Conservation (phyloP, 192 early-diverging fungal genomes). For the Backusella circina region DNA sequence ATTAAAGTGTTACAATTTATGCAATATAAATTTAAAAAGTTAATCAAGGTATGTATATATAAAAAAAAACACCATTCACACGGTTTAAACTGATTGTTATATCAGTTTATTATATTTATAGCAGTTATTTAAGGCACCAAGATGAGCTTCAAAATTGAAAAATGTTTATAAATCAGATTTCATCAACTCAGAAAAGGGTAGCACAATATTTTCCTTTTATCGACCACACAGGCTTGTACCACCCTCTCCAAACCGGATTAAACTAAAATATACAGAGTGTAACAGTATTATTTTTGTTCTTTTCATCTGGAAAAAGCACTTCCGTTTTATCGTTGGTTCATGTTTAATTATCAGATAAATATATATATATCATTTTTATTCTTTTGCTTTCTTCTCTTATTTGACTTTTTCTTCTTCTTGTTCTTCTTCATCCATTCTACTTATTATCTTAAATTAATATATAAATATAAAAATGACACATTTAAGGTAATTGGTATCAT, state of each 20-base stretch:
- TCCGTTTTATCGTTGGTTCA: neutral
- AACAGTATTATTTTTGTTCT: neutral
- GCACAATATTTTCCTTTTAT: neutral
- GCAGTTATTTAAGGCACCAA: neutral
- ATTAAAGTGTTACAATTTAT: neutral
- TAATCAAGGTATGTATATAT: no score
- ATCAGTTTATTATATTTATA: neutral
- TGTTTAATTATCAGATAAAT: neutral
- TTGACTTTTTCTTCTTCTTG: neutral
- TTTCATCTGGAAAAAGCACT: neutral
- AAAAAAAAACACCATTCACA: neutral
- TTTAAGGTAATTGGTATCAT: neutral
- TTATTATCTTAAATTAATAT: neutral
- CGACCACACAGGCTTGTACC: neutral
- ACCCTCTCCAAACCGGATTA: neutral
- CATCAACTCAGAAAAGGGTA: neutral
- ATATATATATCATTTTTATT: neutral
- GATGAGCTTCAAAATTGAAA: neutral
- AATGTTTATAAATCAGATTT: neutral
- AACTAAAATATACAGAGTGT: neutral
- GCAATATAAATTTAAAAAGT: neutral
- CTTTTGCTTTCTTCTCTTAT: neutral
- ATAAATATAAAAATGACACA: conserved; percentile 2
- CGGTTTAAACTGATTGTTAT: neutral
- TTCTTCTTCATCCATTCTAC: neutral